phyloP scores from a whole-genome alignment of 768 basidiomycete species.

The Macrocybe gigantea region DNA sequence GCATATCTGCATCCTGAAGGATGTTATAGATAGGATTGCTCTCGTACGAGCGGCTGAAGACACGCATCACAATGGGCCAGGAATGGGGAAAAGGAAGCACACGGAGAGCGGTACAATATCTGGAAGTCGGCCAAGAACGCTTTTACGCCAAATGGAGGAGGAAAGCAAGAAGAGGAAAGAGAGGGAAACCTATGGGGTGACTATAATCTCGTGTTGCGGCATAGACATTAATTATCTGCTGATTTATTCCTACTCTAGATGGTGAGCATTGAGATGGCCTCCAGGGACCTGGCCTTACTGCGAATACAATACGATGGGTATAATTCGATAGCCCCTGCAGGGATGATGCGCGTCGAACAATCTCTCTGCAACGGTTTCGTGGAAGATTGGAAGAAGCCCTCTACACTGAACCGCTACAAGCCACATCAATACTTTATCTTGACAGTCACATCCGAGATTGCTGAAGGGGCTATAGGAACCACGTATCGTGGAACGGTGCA shows the following conservation, averaged over 20 bases:
- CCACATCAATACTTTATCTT: not conserved
- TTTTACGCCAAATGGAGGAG: too few relatives aligned
- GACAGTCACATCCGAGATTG: constrained; percentile 7
- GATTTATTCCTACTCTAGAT: too few relatives aligned
- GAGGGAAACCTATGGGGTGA: too few relatives aligned
- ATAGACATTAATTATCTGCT: too few relatives aligned
- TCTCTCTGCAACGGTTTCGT: too few relatives aligned
- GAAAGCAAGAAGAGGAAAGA: too few relatives aligned
- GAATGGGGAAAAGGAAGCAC: not conserved
- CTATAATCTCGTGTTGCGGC: too few relatives aligned
- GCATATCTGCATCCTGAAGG: constrained; percentile 11
- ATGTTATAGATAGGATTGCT: constrained; percentile 8
- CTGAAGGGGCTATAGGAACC: constrained; percentile 7
- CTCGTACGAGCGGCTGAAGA: not conserved
- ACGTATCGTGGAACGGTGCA: constrained; percentile 6
- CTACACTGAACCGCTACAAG: not conserved
- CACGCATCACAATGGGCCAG: not conserved
- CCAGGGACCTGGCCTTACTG: constrained; percentile 1
- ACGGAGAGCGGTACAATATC: not conserved
- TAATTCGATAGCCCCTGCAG: constrained; percentile 5
- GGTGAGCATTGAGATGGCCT: too few relatives aligned
- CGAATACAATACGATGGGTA: constrained; percentile 6
- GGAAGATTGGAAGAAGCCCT: too few relatives aligned
- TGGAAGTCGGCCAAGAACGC: too few relatives aligned
- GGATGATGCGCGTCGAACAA: not conserved